Percentiles rank a stretch among this genome's conserved stretches.
Conservation (phyloP, 2,329 filamentous ascomycete genomes). For the Aspergillus amoenus region DNA sequence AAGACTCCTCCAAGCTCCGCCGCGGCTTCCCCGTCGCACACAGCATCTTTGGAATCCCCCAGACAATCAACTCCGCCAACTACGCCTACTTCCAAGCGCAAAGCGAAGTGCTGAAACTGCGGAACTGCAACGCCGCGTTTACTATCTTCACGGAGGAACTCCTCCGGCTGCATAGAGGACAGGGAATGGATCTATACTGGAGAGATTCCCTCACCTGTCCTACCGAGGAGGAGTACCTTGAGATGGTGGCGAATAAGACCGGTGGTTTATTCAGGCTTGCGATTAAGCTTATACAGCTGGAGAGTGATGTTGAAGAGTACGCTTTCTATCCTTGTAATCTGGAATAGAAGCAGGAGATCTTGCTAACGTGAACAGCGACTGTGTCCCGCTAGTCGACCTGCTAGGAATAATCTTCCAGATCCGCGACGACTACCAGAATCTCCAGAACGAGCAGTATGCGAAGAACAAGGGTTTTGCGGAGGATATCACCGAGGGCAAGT, state of each 20-base stretch:
- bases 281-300: not conserved
- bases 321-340: too few relatives aligned
- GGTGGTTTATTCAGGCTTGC: slow-evolving; percentile 2
- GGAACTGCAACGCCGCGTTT: too few relatives aligned
- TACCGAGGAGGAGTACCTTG: not conserved
- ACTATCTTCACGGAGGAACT: too few relatives aligned
- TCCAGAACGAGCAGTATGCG: not conserved
- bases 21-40: slow-evolving; percentile 1
- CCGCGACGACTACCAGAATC: slow-evolving; percentile 8
- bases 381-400: too few relatives aligned
- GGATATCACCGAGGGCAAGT: slow-evolving; percentile 10
- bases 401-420: slow-evolving; percentile 7
- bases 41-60: slow-evolving; percentile 2
- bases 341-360: too few relatives aligned
- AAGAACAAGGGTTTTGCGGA: slow-evolving; percentile 11
- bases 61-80: slow-evolving; percentile 9
- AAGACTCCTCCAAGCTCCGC: slow-evolving; percentile 6
- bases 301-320: not conserved
- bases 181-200: slow-evolving; percentile 7
- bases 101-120: not conserved
- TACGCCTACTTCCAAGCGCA: not conserved
- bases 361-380: too few relatives aligned
- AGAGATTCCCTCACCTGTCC: not conserved
- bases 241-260: slow-evolving; percentile 10
- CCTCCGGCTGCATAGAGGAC: not conserved